These are phyloP conservation scores for Colletotrichum chrysophilum DNA, from an alignment of 2,329 filamentous ascomycete species.

Conservation along the genomic window DNA sequence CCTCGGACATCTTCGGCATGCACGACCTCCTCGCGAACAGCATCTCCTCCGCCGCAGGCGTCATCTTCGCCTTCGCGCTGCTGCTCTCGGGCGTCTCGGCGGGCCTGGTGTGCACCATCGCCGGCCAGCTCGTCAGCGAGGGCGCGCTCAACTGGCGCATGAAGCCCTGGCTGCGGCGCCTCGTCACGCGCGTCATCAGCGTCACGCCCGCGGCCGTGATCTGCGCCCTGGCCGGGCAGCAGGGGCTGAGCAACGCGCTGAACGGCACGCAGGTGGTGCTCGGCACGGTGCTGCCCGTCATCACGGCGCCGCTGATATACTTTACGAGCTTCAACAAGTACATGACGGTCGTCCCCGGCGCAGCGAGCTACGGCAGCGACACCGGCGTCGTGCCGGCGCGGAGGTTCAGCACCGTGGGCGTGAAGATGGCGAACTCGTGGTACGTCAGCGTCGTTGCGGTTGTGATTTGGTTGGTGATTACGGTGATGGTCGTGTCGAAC, in stretches of 20 bases:
- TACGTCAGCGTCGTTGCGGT: slow-evolving; percentile 58
- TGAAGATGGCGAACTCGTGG: slow-evolving; percentile 78
- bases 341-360: slow-evolving; percentile 55
- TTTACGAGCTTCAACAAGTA: slow-evolving; percentile 81
- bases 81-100: slow-evolving; percentile 82
- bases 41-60: slow-evolving; percentile 77
- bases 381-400: slow-evolving; percentile 22
- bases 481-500: slow-evolving; percentile 78
- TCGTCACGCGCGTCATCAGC: slow-evolving; percentile 79
- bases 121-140: slow-evolving; percentile 88
- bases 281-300: slow-evolving; percentile 80
- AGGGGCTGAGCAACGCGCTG: slow-evolving; percentile 73
- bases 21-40: slow-evolving; percentile 72
- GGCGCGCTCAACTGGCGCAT: slow-evolving; percentile 79
- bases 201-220: slow-evolving; percentile 85
- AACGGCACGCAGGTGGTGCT: slow-evolving; percentile 80
- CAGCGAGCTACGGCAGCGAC: slow-evolving; percentile 9
- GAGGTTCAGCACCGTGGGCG: slow-evolving; percentile 26
- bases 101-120: slow-evolving; percentile 87
- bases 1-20: slow-evolving; percentile 84
- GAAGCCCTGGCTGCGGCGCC: slow-evolving; percentile 77
- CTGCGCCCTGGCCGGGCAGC: slow-evolving; percentile 74
- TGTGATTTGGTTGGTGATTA: slow-evolving; percentile 75
- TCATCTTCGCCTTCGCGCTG: slow-evolving; percentile 83
- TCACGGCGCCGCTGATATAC: slow-evolving; percentile 81